Conservation (phyloP, 2,329 filamentous ascomycete genomes). For the Penicillium olsonii region DNA sequence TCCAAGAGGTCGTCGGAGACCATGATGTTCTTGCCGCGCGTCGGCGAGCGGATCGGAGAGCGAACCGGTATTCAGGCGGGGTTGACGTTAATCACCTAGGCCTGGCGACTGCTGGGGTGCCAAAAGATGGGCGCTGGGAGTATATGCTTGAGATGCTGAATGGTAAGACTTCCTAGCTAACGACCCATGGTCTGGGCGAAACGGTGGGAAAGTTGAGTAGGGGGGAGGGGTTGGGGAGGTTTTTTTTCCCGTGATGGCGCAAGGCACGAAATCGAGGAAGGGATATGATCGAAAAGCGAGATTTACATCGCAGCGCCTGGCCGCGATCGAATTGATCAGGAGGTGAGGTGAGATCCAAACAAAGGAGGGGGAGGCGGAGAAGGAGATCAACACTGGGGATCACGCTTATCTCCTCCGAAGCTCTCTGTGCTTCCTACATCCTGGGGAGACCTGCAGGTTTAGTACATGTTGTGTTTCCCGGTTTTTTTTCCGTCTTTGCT, state of each 20-base stretch:
- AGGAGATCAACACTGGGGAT: conserved; percentile 20
- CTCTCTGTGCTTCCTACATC: background rate
- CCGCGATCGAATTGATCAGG: conserved; percentile 5
- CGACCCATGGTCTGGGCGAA: conserved; percentile 16
- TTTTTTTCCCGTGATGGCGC: background rate
- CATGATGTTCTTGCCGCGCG: conserved; percentile 58
- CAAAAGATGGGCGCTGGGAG: background rate
- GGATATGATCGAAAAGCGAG: conserved; percentile 21
- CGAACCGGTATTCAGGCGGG: conserved; percentile 10
- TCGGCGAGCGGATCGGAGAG: conserved; percentile 5
- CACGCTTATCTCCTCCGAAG: conserved; percentile 10
- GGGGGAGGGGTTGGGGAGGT: background rate
- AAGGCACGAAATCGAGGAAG: conserved; percentile 5
- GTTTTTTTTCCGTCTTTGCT: background rate
- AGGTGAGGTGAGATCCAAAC: conserved; percentile 13
- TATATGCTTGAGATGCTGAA: background rate
- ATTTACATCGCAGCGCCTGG: conserved; percentile 35
- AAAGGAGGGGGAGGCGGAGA: conserved; percentile 24
- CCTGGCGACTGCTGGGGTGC: background rate
- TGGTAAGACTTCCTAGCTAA: conserved; percentile 13
- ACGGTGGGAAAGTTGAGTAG: background rate
- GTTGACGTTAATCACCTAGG: background rate
- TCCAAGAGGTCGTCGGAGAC: conserved; percentile 92
- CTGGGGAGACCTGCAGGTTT: background rate
- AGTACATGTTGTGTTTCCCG: background rate